phyloP scores from a whole-genome alignment of 2,329 filamentous ascomycete species.

The Diaporthe aspalathi region DNA sequence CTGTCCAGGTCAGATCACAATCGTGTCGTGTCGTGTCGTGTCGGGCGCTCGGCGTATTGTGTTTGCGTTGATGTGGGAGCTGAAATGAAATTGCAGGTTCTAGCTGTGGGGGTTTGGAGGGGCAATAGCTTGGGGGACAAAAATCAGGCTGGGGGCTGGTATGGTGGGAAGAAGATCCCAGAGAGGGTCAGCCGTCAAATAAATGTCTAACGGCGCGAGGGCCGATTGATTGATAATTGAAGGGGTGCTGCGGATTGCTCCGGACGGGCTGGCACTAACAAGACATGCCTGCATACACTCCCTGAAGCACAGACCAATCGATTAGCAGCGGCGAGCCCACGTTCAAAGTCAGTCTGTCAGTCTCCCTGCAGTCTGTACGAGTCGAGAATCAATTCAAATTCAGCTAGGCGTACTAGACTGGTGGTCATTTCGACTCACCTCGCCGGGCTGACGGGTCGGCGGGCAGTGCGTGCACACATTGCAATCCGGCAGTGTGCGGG shows the following conservation, averaged over 20 bases:
- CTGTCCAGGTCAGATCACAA: neutral
- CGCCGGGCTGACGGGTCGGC: slow-evolving; percentile 7
- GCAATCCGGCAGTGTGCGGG: neutral
- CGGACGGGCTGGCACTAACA: neutral
- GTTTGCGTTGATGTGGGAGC: neutral
- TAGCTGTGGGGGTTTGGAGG: slow-evolving; percentile 1
- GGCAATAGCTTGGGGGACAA: neutral
- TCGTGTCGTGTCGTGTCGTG: neutral
- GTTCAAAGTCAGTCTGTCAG: too few species aligned
- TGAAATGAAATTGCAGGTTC: slow-evolving; percentile 16
- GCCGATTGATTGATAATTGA: slow-evolving; percentile 26
- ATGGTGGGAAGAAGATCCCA: neutral
- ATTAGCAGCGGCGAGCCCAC: slow-evolving; percentile 14
- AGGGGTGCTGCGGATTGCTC: slow-evolving; percentile 5
- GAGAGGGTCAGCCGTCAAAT: too few species aligned
- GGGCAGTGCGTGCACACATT: neutral
- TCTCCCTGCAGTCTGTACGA: neutral
- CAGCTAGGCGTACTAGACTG: neutral
- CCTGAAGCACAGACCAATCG: slow-evolving; percentile 31
- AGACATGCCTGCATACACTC: too few species aligned
- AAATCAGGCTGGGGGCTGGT: neutral
- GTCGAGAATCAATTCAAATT: neutral
- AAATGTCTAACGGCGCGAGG: too few species aligned
- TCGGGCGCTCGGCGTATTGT: neutral
- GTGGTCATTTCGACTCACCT: slow-evolving; percentile 34